Base-by-base conservation (phyloP, 1,284 basidiomycete species). In the Ustilago bromivora region DNA sequence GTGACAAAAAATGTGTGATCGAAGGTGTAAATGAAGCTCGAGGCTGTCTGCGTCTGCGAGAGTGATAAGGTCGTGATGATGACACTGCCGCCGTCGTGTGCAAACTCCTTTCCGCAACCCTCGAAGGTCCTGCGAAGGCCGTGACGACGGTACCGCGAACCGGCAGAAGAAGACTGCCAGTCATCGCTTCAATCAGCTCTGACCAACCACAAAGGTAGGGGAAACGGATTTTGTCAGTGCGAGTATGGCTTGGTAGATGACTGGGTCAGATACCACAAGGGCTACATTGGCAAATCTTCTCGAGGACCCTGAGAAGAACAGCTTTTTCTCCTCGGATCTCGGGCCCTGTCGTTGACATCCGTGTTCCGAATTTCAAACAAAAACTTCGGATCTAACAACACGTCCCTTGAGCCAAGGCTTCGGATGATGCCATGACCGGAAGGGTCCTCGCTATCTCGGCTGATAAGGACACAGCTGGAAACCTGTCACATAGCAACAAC, bases 361-460 rank as follows among this genome's bases (percentile, higher is more conserved):
- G 23, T 35, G 6, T 23, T 28, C 31, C 41, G 41, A 47, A 36
- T 4, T 49, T 54, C 2, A 19, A 53, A 31, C 38, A 46, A 36
- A 57, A 64, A 36, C 10, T 31, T 38, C 17, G 41, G 34, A 23
- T 36, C 41, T 54, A 58, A 58, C 57, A 66, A 8, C 4, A 17
- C 4, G n/a, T 11, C n/a, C 6, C 1, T 7, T 36, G 15, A 19
- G 36, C 47, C 5, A 17, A 40, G 13, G 41, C 54, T 12, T 12
- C 4, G 34, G 54, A 72, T 72, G 71, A 57, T 72, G 71, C 58
- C 71, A 72, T 72, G 65, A 72, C 71, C 46, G 53, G 47, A 17
- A 72, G 52, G 71, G 71, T 72, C 61, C 71, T 72, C 65, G 71
- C 54, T 65, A 67, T 72, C 46, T 9, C 54, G 31, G 43, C 57